Evolutionary conservation across 305 asterid genomes (phyloP).

Genomic region (Ajuga reptans): DNA sequence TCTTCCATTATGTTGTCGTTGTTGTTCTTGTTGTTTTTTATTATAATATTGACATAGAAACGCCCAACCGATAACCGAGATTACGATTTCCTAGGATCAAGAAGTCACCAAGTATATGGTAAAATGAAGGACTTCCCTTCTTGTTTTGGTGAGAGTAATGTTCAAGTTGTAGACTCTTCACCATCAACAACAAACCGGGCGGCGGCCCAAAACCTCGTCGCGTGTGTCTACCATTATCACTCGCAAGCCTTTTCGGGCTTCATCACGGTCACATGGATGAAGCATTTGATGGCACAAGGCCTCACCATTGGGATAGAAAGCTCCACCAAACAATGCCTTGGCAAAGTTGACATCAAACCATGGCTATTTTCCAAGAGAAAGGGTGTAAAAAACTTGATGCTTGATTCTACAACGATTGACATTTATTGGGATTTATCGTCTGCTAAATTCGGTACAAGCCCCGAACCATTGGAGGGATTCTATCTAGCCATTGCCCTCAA

Average conservation of each 20-base stretch:
- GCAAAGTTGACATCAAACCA: slow-evolving; percentile 55
- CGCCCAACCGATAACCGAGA: neutral
- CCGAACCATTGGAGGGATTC: slow-evolving; percentile 58
- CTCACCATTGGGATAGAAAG: slow-evolving; percentile 39
- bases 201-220: slow-evolving; percentile 47
- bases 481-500: slow-evolving; percentile 41
- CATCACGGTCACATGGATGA: slow-evolving; percentile 57
- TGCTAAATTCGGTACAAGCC: slow-evolving; percentile 56
- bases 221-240: slow-evolving; percentile 43
- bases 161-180: slow-evolving; percentile 40
- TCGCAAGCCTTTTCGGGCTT: slow-evolving; percentile 36
- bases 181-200: slow-evolving; percentile 29
- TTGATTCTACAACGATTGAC: slow-evolving; percentile 30
- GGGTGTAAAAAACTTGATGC: slow-evolving; percentile 37
- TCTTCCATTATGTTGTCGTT: neutral
- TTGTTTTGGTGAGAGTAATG: slow-evolving; percentile 60
- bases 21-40: neutral
- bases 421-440: slow-evolving; percentile 59
- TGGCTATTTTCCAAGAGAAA: slow-evolving; percentile 65
- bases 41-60: neutral
- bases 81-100: neutral
- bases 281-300: slow-evolving; percentile 54
- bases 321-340: slow-evolving; percentile 31
- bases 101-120: neutral
- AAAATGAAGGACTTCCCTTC: slow-evolving; percentile 64